Conservation (phyloP, 345 rosid species). For the Bruguiera parviflora region DNA sequence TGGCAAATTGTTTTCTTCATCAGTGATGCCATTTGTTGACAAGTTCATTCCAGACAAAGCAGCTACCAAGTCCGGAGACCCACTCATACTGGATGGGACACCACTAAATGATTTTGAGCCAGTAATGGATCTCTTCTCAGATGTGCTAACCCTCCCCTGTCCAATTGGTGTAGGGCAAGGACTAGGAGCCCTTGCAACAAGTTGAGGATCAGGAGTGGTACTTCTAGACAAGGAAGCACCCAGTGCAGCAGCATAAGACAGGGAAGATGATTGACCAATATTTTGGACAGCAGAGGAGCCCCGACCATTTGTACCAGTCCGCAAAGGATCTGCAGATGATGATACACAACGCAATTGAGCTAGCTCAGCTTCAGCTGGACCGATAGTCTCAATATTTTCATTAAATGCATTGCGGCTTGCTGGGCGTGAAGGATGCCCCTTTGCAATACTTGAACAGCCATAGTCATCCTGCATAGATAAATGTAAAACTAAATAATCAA, state of each 20-base stretch:
- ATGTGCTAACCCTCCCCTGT: slow-evolving; percentile 50
- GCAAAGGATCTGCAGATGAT: slow-evolving; percentile 34
- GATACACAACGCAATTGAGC: slow-evolving; percentile 38
- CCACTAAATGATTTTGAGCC: slow-evolving; percentile 54
- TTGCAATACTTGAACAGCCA: slow-evolving; percentile 37
- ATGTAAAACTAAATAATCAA: slow-evolving; percentile 12
- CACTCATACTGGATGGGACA: slow-evolving; percentile 45
- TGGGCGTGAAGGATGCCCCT: slow-evolving; percentile 63
- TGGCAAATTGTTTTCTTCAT: slow-evolving; percentile 37
- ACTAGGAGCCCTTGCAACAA: slow-evolving; percentile 74
- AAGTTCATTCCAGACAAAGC: slow-evolving; percentile 71
- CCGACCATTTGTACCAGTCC: slow-evolving; percentile 40
- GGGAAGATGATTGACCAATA: slow-evolving; percentile 50
- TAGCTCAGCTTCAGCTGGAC: slow-evolving; percentile 48
- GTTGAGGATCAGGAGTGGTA: slow-evolving; percentile 86
- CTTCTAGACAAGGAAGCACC: slow-evolving; percentile 79
- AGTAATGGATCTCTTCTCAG: slow-evolving; percentile 56
- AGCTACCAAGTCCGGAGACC: slow-evolving; percentile 56
- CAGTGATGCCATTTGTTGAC: slow-evolving; percentile 40
- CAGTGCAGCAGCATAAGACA: slow-evolving; percentile 72
- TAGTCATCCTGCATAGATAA: slow-evolving; percentile 54
- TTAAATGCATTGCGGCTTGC: slow-evolving; percentile 71
- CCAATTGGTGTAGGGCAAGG: slow-evolving; percentile 87
- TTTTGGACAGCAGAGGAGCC: slow-evolving; percentile 48
- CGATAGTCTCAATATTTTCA: slow-evolving; percentile 43